Base-by-base conservation (phyloP, 208 protist genomes). In the Leishmania aethiopica region DNA sequence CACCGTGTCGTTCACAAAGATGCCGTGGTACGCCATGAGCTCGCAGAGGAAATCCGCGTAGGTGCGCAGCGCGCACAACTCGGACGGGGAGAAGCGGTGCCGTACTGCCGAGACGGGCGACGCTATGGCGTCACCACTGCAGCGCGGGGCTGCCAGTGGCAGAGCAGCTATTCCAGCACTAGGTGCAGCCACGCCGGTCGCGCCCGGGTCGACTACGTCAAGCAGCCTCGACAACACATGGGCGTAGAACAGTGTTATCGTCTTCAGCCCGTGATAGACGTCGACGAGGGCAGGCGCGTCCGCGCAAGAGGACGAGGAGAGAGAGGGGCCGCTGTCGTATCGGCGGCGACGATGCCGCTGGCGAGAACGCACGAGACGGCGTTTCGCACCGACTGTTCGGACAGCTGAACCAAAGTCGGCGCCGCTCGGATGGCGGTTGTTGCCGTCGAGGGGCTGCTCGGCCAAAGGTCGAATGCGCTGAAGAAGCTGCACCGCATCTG, bases 21-120 rank as follows among this genome's bases (percentile, higher is more conserved):
- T 70, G 40, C 93, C 93, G 79, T 96, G 93, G 78, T 91, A 93
- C 6, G 88, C 77, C 92, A 96, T 95, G 40, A 91, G n/a, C 69
- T 87, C 89, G 77, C 92, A 95, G 17, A 93, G 81, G 79, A 96
- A 95, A 32, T 60, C 79, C 13, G 87, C 85, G 73, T 90, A 90
- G 49, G 89, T 93, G 73, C 92, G 90, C 32, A 88, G 70, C 28
- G 53, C 74, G 81, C 90, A 92, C 62, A 91, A 51, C 45, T 80
- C 79, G 11, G 78, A 82, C 3, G 82, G 82, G 10, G 77, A 77
- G 28, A 85, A 19, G 72, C 72, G 64, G 55, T 53, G 25, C 32
- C 82, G 69, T 60, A 64, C 15, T 19, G 53, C 59, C 28, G 45
- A 70, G 3, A 10, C 22, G 40, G 72, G 57, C 10, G 66, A 51